Base-by-base conservation (phyloP, 352 stramenopile genomes). In the Phytophthora tubulina region DNA sequence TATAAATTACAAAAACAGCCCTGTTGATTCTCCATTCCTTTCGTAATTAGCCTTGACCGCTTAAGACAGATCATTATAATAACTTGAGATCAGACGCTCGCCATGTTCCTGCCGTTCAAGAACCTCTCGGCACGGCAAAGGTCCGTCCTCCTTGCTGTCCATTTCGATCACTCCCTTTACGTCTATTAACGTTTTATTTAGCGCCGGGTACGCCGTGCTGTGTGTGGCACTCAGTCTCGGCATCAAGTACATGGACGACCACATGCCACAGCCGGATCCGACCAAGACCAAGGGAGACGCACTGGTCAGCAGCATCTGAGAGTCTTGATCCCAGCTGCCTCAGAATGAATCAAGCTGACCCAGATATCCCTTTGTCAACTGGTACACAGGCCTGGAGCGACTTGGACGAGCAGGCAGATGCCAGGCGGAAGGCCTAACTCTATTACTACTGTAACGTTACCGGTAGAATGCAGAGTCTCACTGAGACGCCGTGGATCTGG, bases 191-290 rank as follows among this genome's bases (percentile, higher is more conserved):
- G 36, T 6, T 63, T 45, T 54, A 53, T 44, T 36, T 54, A 93
- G 86, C 15, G 82, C 72, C 13, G 86, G 67, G 3, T 94, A 92
- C 72, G 84, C 70, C 38, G 81, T 79, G 56, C 64, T 94, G 51
- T 94, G 86, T 54, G 65, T 92, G 8, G 82, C 61, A 41, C 61
- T 94, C 48, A 85, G 86, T 11, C 70, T 70, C 27, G 82, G 82
- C 14, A 92, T 92, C 73, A 88, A 90, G 67, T 92, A 84, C 64
- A 69, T 94, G 70, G 84, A 94, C 63, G 75, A 85, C 41, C 80
- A 88, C 59, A 87, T 77, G 70, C 84, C 82, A 5, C 73, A 82
- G 48, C 53, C 42, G 15, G 73, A 88, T 52, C 63, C 74, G 45
- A 70, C 72, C 45, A 75, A 76, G 31, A 61, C 68, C 17, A 72